Percentiles rank a stretch among this genome's conserved stretches.
phyloP scores from a whole-genome alignment of 2,329 filamentous ascomycete species.

The Exophiala alcalophila region DNA sequence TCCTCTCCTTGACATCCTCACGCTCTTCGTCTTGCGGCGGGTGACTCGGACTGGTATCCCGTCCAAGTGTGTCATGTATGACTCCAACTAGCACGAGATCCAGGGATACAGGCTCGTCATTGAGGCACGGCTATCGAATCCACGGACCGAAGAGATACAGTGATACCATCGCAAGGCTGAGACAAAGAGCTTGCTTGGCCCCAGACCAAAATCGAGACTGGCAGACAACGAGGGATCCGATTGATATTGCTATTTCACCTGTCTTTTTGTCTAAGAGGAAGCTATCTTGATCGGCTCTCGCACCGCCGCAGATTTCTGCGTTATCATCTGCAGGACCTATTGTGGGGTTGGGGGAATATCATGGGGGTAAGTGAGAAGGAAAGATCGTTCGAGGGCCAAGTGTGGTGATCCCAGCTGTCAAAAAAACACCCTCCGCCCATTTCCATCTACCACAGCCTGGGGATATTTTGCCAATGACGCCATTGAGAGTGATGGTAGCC shows the following conservation, averaged over 20 bases:
- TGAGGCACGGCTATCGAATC: too few species aligned
- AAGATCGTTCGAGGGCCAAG: slow-evolving; percentile 19
- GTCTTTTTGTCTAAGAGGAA: slow-evolving; percentile 23
- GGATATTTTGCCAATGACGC: slow-evolving; percentile 11
- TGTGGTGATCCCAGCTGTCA: slow-evolving; percentile 15
- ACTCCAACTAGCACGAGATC: too few species aligned
- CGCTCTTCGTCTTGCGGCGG: too few species aligned
- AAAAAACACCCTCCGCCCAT: slow-evolving; percentile 1
- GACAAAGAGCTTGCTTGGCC: too few species aligned
- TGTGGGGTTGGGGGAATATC: slow-evolving; percentile 16
- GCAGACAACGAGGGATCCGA: slow-evolving; percentile 20
- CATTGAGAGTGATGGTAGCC: slow-evolving; percentile 5
- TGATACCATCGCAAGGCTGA: too few species aligned
- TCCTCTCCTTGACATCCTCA: too few species aligned
- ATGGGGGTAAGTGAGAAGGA: slow-evolving; percentile 20
- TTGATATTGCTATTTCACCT: slow-evolving; percentile 26
- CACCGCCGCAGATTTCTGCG: slow-evolving; percentile 23
- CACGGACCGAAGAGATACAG: too few species aligned
- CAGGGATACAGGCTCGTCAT: too few species aligned
- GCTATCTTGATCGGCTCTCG: slow-evolving; percentile 8
- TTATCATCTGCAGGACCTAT: slow-evolving; percentile 23
- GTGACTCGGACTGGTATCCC: too few species aligned
- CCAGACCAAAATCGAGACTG: too few species aligned
- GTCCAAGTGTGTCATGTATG: too few species aligned
- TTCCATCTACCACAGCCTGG: slow-evolving; percentile 11